Base-by-base conservation (phyloP, 2,329 filamentous ascomycete species). In the Xylaria sp. region DNA sequence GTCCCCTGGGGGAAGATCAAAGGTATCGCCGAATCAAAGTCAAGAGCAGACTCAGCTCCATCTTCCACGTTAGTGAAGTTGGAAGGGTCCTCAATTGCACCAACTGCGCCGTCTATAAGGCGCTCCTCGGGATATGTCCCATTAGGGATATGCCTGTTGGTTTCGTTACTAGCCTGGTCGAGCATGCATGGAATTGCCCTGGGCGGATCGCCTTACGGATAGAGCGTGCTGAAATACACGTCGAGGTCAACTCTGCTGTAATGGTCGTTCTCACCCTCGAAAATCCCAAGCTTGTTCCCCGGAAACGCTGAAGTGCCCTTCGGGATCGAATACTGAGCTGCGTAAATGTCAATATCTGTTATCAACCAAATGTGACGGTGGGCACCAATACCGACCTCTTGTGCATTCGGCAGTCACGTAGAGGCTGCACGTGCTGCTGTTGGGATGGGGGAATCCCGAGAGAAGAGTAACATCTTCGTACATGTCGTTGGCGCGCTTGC, bases 401-500 rank as follows among this genome's bases (percentile, higher is more conserved):
- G 44, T 46, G 44, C 44, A 46, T 46, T 46, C 44, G 44, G 44
- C 44, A 46, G 44, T 46, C 44, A 46, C 44, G 18, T 46, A 46
- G 44, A 46, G 44, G 44, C 44, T 46, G 44, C 44, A 46, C 44
- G 44, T 46, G 44, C 44, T 46, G 44, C 44, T 46, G 44, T 46
- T 46, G 44, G 44, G 44, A 46, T 46, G 18, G 44, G 44, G 44
- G 18, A 46, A 46, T 2, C 44, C 44, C 18, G 44, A 46, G 44
- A 46, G 44, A 46, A 46, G 44, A 46, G 44, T 46, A 46, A 46
- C 44, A 46, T 46, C 44, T 46, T 46, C 44, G 44, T 46, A 46
- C 44, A 46, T 15, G 44, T 46, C 44, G 44, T 46, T 46, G 44
- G 44, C 44, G 44, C 44, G 44, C 44, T 46, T 46, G 6, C 44